Percentiles rank a stretch among this genome's conserved stretches.
Conservation (phyloP, 257 asterid genomes). For the Verbena officinalis region DNA sequence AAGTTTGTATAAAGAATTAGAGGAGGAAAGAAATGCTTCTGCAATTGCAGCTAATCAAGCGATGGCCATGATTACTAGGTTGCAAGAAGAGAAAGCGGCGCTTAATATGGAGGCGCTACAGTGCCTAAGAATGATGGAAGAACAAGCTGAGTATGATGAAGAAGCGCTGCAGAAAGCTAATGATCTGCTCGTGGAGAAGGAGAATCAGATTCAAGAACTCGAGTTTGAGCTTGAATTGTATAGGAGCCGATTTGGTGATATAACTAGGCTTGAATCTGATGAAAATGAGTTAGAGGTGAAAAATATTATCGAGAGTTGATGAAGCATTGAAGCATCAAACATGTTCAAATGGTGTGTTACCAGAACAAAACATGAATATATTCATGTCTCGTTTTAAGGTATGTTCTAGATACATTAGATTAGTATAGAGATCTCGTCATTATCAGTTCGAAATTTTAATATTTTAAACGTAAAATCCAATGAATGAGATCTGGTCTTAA, state of each 20-base stretch:
- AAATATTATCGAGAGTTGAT: constrained; percentile 29
- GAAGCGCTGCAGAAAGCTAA: constrained; percentile 76
- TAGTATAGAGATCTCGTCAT: neutral
- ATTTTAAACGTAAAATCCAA: too few species aligned
- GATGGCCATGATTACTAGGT: constrained; percentile 90
- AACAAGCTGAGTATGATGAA: constrained; percentile 77
- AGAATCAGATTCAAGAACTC: constrained; percentile 53
- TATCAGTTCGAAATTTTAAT: too few species aligned
- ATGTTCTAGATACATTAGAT: neutral
- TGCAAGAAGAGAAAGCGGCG: constrained; percentile 89
- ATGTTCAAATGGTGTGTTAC: constrained; percentile 32
- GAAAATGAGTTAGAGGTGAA: constrained; percentile 22
- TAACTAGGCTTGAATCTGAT: constrained; percentile 33
- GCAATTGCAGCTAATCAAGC: constrained; percentile 88
- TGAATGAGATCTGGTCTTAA: too few species aligned
- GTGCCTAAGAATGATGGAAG: constrained; percentile 81
- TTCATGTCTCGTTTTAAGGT: constrained; percentile 34
- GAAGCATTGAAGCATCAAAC: constrained; percentile 53
- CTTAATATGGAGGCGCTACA: constrained; percentile 88
- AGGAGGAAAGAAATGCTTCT: constrained; percentile 91
- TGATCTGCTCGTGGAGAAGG: constrained; percentile 58
- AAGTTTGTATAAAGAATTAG: constrained; percentile 71
- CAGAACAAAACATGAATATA: constrained; percentile 24
- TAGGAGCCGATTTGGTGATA: constrained; percentile 43
- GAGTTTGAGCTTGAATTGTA: constrained; percentile 52